Conservation (phyloP, 2,329 filamentous ascomycete genomes). For the Raffaelea albimanens region DNA sequence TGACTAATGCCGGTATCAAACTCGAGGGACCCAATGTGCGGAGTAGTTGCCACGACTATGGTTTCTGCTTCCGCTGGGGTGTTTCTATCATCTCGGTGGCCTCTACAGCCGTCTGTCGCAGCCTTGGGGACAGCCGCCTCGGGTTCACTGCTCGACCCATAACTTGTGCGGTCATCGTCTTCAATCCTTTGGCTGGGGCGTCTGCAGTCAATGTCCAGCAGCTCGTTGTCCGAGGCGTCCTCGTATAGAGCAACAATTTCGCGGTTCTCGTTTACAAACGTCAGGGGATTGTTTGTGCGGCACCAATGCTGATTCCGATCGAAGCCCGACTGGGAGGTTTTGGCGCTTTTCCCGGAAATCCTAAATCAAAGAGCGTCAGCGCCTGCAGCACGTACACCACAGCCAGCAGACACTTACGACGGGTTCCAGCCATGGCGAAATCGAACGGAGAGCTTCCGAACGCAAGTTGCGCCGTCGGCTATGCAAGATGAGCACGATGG, state of each 20-base stretch:
- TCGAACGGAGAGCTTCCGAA: background rate
- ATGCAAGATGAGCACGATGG: background rate
- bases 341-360: background rate
- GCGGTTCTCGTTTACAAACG: slow-evolving; percentile 4
- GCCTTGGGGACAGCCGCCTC: too few relatives aligned
- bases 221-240: too few relatives aligned
- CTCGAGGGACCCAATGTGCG: too few relatives aligned
- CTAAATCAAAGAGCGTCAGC: background rate
- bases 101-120: too few relatives aligned
- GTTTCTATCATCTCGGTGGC: too few relatives aligned
- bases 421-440: slow-evolving; percentile 4
- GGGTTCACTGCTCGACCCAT: too few relatives aligned
- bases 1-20: too few relatives aligned
- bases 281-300: background rate
- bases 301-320: slow-evolving; percentile 1
- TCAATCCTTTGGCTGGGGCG: too few relatives aligned
- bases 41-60: too few relatives aligned
- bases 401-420: background rate
- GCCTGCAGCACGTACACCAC: background rate
- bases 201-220: too few relatives aligned
- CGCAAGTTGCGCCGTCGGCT: background rate
- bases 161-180: too few relatives aligned
- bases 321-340: background rate
- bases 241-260: background rate
- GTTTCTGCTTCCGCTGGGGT: too few relatives aligned